phyloP scores from a whole-genome alignment of 306 rosid genomes.

The Fagus crenata region DNA sequence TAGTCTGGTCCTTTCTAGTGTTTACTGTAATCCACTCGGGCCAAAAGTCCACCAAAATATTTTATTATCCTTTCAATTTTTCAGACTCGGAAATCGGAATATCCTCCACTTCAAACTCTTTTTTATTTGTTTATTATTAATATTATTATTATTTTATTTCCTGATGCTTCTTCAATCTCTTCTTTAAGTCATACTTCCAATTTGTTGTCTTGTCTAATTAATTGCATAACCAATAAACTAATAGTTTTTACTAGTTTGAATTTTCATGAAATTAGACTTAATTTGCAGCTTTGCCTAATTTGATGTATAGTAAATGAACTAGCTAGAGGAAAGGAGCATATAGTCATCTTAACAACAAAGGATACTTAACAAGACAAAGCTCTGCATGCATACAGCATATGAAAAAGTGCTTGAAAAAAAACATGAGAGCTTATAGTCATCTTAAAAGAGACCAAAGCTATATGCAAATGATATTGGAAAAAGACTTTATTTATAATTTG shows the following conservation, averaged over 20 bases:
- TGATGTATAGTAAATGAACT: not conserved
- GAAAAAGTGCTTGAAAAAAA: not conserved
- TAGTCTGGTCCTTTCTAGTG: slow-evolving; percentile 22
- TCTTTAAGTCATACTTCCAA: not conserved
- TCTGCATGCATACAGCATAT: not conserved
- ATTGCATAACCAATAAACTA: not conserved
- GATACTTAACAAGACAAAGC: not conserved
- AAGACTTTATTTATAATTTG: not conserved
- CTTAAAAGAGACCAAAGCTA: slow-evolving; percentile 9
- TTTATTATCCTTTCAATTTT: not conserved
- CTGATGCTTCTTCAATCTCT: not conserved
- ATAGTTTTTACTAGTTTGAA: not conserved
- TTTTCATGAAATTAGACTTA: not conserved
- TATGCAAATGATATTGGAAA: not conserved
- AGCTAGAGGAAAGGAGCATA: not conserved
- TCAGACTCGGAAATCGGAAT: not conserved
- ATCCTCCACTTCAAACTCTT: not conserved
- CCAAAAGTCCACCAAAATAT: not conserved
- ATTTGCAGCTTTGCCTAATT: not conserved
- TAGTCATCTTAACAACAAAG: not conserved
- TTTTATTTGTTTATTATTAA: not conserved
- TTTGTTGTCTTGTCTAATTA: not conserved
- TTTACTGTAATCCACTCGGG: slow-evolving; percentile 12
- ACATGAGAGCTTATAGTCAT: slow-evolving; percentile 21
- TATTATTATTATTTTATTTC: not conserved